These are phyloP conservation scores for Ceratobasidium sp. DNA, from an alignment of 1,284 basidiomycete genomes.

Conservation along the genomic window DNA sequence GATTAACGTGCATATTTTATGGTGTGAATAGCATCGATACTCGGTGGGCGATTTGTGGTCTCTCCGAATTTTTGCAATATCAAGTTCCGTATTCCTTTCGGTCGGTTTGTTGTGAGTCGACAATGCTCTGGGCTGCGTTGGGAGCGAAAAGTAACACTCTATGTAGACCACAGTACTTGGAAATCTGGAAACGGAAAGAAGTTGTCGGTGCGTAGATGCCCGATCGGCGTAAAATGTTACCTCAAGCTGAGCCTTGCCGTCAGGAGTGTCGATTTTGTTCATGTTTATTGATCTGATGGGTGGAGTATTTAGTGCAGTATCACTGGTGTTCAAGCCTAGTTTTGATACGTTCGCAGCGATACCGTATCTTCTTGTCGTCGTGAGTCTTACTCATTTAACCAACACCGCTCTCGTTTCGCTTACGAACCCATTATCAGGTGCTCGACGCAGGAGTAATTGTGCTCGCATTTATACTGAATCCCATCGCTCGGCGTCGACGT, in stretches of 20 bases:
- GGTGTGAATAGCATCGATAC: slow-evolving; percentile 63
- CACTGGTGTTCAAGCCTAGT: slow-evolving; percentile 74
- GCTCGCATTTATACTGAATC: slow-evolving; percentile 74
- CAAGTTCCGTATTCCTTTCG: slow-evolving; percentile 72
- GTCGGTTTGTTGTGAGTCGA: slow-evolving; percentile 68
- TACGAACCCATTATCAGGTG: slow-evolving; percentile 58
- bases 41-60: slow-evolving; percentile 64
- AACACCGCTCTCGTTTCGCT: background rate
- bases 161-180: slow-evolving; percentile 65
- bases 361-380: slow-evolving; percentile 72
- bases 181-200: slow-evolving; percentile 77
- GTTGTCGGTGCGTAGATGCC: slow-evolving; percentile 66
- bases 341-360: slow-evolving; percentile 78
- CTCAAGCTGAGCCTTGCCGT: background rate
- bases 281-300: slow-evolving; percentile 79
- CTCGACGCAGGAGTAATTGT: slow-evolving; percentile 72
- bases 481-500: slow-evolving; percentile 59
- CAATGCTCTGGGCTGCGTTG: background rate
- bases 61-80: slow-evolving; percentile 74
- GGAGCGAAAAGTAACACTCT: no score
- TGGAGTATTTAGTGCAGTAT: slow-evolving; percentile 78
- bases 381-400: no score
- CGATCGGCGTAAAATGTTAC: background rate
- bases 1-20: slow-evolving; percentile 45
- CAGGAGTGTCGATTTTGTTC: slow-evolving; percentile 73